Percentiles rank a stretch among this genome's conserved stretches.
These are phyloP conservation scores for Trypethelium eluteriae DNA, from an alignment of 495 filamentous ascomycete genomes.

Conservation along the genomic window DNA sequence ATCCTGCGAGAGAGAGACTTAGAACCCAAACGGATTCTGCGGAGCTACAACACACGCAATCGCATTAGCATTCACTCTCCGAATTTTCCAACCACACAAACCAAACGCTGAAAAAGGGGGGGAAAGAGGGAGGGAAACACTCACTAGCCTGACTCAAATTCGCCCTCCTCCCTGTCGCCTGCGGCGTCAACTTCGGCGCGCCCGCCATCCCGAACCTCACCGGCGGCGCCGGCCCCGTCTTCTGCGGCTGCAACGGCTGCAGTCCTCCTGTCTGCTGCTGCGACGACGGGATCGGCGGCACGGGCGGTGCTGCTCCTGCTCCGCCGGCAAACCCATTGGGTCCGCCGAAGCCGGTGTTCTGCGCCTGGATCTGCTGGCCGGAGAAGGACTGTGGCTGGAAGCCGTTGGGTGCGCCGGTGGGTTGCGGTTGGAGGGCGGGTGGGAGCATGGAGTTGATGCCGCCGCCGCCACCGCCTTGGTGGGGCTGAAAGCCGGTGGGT, in stretches of 20 bases:
- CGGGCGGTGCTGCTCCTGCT: slow-evolving; percentile 22
- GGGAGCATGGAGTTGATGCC: neutral
- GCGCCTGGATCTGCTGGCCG: slow-evolving; percentile 43
- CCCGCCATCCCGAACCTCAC: slow-evolving; percentile 79
- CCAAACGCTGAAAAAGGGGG: slow-evolving; percentile 5
- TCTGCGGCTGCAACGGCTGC: slow-evolving; percentile 67
- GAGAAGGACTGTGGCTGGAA: slow-evolving; percentile 40
- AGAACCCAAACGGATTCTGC: slow-evolving; percentile 90
- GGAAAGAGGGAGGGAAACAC: slow-evolving; percentile 35
- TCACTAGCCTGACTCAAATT: slow-evolving; percentile 92
- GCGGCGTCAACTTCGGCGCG: slow-evolving; percentile 70
- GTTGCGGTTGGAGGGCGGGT: slow-evolving; percentile 34
- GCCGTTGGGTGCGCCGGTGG: slow-evolving; percentile 29
- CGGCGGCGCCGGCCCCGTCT: slow-evolving; percentile 87
- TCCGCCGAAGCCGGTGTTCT: slow-evolving; percentile 16
- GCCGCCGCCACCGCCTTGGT: slow-evolving; percentile 17
- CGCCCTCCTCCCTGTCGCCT: slow-evolving; percentile 82
- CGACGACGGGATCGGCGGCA: slow-evolving; percentile 37
- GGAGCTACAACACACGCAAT: slow-evolving; percentile 52
- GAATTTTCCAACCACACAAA: no score
- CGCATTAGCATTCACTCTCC: slow-evolving; percentile 18
- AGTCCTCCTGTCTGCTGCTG: slow-evolving; percentile 30
- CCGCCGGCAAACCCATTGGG: neutral
- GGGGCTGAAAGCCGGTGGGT: slow-evolving; percentile 27
- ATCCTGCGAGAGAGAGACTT: slow-evolving; percentile 16